Evolutionary conservation across 2,329 filamentous ascomycete species (phyloP).

Genomic region (Fusarium brachygibbosum): DNA sequence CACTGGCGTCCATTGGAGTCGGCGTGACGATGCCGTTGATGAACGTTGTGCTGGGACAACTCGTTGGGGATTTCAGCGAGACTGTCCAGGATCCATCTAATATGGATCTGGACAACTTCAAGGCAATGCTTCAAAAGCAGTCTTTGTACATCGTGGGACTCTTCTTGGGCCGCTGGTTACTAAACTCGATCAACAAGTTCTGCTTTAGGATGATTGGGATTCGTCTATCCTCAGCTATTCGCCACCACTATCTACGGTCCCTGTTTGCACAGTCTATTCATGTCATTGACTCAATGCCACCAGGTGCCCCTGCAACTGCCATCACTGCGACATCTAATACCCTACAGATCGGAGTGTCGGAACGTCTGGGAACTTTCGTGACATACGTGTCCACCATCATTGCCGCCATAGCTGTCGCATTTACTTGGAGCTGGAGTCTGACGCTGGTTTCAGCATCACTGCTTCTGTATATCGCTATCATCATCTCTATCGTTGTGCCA

Average conservation of each 20-base stretch:
- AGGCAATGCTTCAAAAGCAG: constrained; percentile 35
- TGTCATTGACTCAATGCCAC: constrained; percentile 63
- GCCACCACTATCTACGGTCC: constrained; percentile 64
- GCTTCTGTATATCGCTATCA: constrained; percentile 58
- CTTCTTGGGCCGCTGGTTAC: constrained; percentile 40
- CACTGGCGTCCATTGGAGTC: constrained; percentile 52
- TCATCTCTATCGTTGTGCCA: constrained; percentile 48
- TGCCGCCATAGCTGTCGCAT: constrained; percentile 63
- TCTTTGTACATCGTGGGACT: constrained; percentile 44
- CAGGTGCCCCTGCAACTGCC: constrained; percentile 64
- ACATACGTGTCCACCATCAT: constrained; percentile 59
- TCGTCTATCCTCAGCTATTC: constrained; percentile 63
- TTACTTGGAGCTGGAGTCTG: constrained; percentile 65
- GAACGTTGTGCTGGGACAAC: constrained; percentile 54
- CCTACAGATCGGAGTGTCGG: constrained; percentile 66
- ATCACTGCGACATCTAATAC: constrained; percentile 68
- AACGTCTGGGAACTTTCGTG: constrained; percentile 61
- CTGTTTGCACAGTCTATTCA: constrained; percentile 65
- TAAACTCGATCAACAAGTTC: constrained; percentile 41
- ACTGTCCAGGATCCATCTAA: constrained; percentile 45
- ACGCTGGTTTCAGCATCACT: constrained; percentile 64
- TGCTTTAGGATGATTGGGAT: constrained; percentile 63
- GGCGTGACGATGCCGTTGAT: constrained; percentile 54
- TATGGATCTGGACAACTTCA: constrained; percentile 17
- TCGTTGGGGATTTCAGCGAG: constrained; percentile 47